Base-by-base conservation (phyloP, 2,329 filamentous ascomycete species). In the Alternaria sp. region DNA sequence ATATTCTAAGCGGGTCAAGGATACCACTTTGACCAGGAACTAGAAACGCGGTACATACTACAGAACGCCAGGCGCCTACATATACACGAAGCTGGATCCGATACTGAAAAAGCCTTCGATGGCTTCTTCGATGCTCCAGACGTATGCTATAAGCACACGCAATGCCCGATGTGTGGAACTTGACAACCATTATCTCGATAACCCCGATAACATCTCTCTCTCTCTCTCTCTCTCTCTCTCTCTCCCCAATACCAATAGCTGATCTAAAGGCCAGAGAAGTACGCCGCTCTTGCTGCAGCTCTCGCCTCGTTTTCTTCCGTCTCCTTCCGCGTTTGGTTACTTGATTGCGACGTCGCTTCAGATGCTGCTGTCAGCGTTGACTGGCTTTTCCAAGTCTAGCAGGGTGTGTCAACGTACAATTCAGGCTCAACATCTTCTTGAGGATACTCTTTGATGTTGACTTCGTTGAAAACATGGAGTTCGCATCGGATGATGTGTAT, bases 381-480 rank as follows among this genome's bases (percentile, higher is more conserved):
- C 11, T 32, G 20, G 11, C n/a, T 14, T 39, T 24, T 49, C 22
- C 28, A 11, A 24, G 18, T 53, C 14, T 41, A 46, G 11, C 20
- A 26, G 14, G 16, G 28, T 34, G 16, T 22, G 43, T 26, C 18
- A 14, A 57, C 59, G 32, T 41, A 69, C 69, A 28, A 22, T 63
- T 66, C 7, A 58, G 46, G 24, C 42, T 49, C 54, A 69, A 64
- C 22, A 67, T 44, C 22, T 61, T 58, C 2, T 48, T 22, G 7
- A 72, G 51, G 20, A 64, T 58, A 18, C 61, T 67, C 54, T 70
- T 69, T 11, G 60, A 57, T 5, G 62, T 65, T 12, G 62, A 66
- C 5, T 61, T 62, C 30, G 22, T 59, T 12, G 62, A 67, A 18
- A 46, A 30, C 3, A 62, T 16, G 0, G 65, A 71, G 5, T 58